A percentile compares a stretch with the other conserved stretches of the same genome.
phyloP scores from a whole-genome alignment of 345 rosid genomes.

The Arabis hirsuta region DNA sequence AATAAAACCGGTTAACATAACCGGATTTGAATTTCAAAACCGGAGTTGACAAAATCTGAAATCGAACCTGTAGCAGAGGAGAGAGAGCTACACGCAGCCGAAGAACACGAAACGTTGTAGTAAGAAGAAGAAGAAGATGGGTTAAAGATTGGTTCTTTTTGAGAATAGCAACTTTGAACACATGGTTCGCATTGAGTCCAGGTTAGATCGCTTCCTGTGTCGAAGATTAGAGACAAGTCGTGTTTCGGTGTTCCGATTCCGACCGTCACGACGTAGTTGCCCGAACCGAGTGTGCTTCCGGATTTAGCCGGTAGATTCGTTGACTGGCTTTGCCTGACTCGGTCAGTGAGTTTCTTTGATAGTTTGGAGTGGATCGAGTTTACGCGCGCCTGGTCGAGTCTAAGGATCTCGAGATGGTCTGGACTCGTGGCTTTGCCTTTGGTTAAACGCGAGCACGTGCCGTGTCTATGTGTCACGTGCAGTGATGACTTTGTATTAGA shows the following conservation, averaged over 20 bases:
- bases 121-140: constrained; percentile 62
- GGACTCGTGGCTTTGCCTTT: constrained; percentile 38
- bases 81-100: constrained; percentile 53
- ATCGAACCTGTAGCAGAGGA: constrained; percentile 57
- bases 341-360: constrained; percentile 32
- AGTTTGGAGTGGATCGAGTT: constrained; percentile 59
- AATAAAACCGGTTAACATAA: constrained; percentile 11
- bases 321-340: constrained; percentile 26
- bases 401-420: constrained; percentile 55
- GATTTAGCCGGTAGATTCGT: constrained; percentile 60
- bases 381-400: constrained; percentile 65
- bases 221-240: constrained; percentile 56
- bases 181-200: constrained; percentile 77
- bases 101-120: constrained; percentile 60
- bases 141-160: constrained; percentile 57
- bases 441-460: constrained; percentile 58
- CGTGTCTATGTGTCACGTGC: constrained; percentile 66
- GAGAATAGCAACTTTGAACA: constrained; percentile 52
- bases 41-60: neutral
- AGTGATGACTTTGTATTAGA: constrained; percentile 52
- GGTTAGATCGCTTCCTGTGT: constrained; percentile 74
- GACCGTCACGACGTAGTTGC: constrained; percentile 59
- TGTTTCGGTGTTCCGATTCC: constrained; percentile 67
- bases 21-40: constrained; percentile 4
- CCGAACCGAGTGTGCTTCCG: constrained; percentile 59